Evolutionary conservation across 73 alveolate species (phyloP).

Genomic region (Loxodes magnus): DNA sequence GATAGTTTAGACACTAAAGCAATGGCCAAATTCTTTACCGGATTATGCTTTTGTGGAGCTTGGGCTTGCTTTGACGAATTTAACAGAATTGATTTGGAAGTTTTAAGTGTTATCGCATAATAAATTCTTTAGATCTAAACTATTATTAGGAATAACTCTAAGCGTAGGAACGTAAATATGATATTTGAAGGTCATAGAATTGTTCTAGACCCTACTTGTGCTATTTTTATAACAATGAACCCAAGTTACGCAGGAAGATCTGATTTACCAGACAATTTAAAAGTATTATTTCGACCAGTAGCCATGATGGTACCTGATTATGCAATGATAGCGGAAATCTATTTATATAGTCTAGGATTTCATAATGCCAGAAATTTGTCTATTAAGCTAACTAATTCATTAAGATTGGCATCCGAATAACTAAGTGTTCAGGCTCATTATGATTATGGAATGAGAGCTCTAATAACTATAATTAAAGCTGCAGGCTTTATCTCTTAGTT

Average conservation of each 20-base stretch:
- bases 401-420: constrained; percentile 84
- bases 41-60: constrained; percentile 76
- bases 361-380: constrained; percentile 82
- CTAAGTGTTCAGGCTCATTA: constrained; percentile 85
- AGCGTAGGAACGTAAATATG: constrained; percentile 64
- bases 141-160: constrained; percentile 63
- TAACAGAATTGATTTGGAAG: constrained; percentile 95
- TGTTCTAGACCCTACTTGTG: constrained; percentile 58
- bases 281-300: constrained; percentile 82
- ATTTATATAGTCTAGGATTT: constrained; percentile 88
- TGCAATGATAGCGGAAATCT: constrained; percentile 81
- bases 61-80: constrained; percentile 99
- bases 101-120: constrained; percentile 93
- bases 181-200: constrained; percentile 46
- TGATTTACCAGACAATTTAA: constrained; percentile 90
- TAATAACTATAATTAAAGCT: constrained; percentile 86
- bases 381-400: constrained; percentile 67
- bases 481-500: constrained; percentile 91
- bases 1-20: constrained; percentile 6
- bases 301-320: constrained; percentile 89
- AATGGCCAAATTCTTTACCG: constrained; percentile 99
- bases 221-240: constrained; percentile 84
- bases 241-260: constrained; percentile 94
- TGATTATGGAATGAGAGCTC: constrained; percentile 99
- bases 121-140: constrained; percentile 78